A percentile compares a stretch with the other conserved stretches of the same genome.
phyloP scores from a whole-genome alignment of 257 asterid genomes.

The Capsicum pubescens region DNA sequence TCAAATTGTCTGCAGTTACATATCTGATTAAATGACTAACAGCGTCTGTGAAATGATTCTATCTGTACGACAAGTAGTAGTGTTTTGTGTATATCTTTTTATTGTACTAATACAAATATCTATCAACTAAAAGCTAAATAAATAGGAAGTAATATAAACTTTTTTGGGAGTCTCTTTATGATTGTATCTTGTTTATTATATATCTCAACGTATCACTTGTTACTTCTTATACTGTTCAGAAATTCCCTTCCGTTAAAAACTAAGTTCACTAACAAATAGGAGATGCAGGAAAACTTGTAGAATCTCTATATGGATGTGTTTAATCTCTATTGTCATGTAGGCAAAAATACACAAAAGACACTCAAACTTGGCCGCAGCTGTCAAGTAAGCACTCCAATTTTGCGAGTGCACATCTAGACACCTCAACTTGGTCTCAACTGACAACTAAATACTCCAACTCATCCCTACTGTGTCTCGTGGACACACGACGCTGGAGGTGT shows the following conservation, averaged over 20 bases:
- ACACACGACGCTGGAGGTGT: too few relatives aligned
- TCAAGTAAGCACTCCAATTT: too few relatives aligned
- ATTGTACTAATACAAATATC: not conserved
- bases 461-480: too few relatives aligned
- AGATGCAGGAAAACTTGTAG: not conserved
- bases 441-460: too few relatives aligned
- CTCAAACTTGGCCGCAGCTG: too few relatives aligned
- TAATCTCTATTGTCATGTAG: too few relatives aligned
- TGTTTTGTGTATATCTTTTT: not conserved
- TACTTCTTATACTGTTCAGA: not conserved
- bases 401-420: too few relatives aligned
- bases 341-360: too few relatives aligned
- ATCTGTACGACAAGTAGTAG: not conserved
- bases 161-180: not conserved
- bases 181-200: not conserved
- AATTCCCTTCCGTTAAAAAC: not conserved
- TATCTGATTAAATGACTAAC: not conserved
- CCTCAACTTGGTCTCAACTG: too few relatives aligned
- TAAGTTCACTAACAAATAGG: not conserved
- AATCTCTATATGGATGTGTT: not conserved
- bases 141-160: not conserved
- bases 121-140: not conserved
- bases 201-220: not conserved
- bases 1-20: conserved; percentile 2
- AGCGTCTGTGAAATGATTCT: not conserved